Evolutionary conservation across 148 eudicot genomes (phyloP).

Genomic region (Dianthus caryophyllus): DNA sequence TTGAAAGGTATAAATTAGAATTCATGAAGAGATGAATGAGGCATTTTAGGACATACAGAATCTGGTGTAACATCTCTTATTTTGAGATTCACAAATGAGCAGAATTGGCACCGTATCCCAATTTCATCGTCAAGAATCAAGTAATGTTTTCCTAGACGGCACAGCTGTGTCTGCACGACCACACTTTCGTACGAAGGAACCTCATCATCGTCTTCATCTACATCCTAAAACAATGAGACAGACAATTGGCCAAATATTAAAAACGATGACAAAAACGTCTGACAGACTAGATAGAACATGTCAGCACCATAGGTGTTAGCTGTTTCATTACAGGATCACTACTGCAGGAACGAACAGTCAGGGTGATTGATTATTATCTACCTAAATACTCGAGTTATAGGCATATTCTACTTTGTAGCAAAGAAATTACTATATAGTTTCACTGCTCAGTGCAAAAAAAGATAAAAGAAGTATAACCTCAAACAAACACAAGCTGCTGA

Average conservation of each 20-base stretch:
- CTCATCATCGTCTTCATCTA: slow-evolving; percentile 14
- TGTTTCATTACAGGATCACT: not conserved
- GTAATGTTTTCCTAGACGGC: slow-evolving; percentile 43
- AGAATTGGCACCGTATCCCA: slow-evolving; percentile 44
- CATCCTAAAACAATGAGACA: slow-evolving; percentile 30
- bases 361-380: too few relatives aligned
- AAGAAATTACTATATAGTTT: too few relatives aligned
- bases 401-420: too few relatives aligned
- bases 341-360: too few relatives aligned
- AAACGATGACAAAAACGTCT: not conserved
- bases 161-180: slow-evolving; percentile 24
- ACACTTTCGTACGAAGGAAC: slow-evolving; percentile 10
- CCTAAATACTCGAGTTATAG: too few relatives aligned
- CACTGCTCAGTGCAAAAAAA: too few relatives aligned
- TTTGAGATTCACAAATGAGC: slow-evolving; percentile 42
- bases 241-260: not conserved
- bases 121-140: slow-evolving; percentile 47
- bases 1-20: too few relatives aligned
- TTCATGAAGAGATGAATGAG: not conserved
- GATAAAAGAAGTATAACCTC: too few relatives aligned
- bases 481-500: not conserved
- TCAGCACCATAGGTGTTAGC: too few relatives aligned
- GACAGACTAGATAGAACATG: too few relatives aligned
- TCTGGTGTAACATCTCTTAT: slow-evolving; percentile 29
- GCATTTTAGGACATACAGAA: slow-evolving; percentile 43